Base-by-base conservation (phyloP, 1,284 basidiomycete genomes). In the Caloboletus inedulis region DNA sequence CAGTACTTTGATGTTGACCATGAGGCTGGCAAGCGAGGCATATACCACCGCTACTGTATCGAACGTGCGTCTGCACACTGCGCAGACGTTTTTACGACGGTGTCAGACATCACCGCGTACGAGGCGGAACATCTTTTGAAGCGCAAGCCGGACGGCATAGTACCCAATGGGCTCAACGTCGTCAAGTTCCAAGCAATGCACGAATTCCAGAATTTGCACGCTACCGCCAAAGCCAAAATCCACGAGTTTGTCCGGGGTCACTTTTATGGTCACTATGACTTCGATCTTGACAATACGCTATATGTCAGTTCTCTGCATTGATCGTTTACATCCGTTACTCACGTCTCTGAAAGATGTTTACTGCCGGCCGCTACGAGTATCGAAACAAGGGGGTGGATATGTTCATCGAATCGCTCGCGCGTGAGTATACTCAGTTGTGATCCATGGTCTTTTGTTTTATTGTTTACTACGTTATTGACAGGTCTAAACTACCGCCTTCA, bases 1-100 rank as follows among this genome's bases (percentile, higher is more conserved):
- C 93, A 97, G 71, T 98, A 98, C 80, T 99, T 99, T 74, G 96
- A 99, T 64, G 95, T 98, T 55, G 96, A 99, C 66, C 95, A 98
- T 69, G 96, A 99, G 74, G 96, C 96, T 0, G 96, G 96, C 46
- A 98, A 98, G 76, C 85, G 96, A 58, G 96, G 96, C 13, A 99
- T 99, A 71, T 87, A 87, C 61, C 81, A 83, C 59, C 77, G 93
- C 55, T 98, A 99, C 77, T 99, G 96, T 72, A 95, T 99, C 65
- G 96, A 99, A 73, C 86, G 96, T 52, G 91, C 91, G 9, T 83
- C 96, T 3, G 81, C 95, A 0, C 96, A 98, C 69, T 98, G 94
- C 61, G 89, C 95, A 4, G 96, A 99, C 67, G 96, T 98, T 27
- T 98, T 98, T 72, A 98, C 95, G 13, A 99, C 96, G 18, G 96